Percentiles rank a stretch among this genome's conserved stretches.
phyloP scores from a whole-genome alignment of 768 basidiomycete genomes.

The Pleurotus pulmonarius region DNA sequence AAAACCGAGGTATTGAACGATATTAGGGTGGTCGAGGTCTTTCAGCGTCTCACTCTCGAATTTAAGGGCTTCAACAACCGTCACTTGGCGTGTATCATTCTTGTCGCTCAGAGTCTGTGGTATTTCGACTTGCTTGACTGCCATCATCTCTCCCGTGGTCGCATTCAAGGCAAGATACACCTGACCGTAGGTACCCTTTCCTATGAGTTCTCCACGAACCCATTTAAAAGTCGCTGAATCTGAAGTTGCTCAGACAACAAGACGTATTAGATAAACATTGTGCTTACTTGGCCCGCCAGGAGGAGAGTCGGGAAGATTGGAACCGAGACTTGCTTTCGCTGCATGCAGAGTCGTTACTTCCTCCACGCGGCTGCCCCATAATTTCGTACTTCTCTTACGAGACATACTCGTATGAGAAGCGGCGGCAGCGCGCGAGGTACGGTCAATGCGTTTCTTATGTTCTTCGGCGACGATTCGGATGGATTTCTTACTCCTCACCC shows the following conservation, averaged over 20 bases:
- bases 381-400: constrained; percentile 85
- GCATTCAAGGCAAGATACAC: constrained; percentile 96
- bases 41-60: constrained; percentile 95
- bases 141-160: constrained; percentile 97
- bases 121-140: constrained; percentile 98
- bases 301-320: constrained; percentile 53
- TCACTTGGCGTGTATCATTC: constrained; percentile 78
- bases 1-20: constrained; percentile 95
- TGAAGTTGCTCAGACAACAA: constrained; percentile 12
- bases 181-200: constrained; percentile 93
- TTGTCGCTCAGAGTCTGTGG: constrained; percentile 90
- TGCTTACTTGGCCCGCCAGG: constrained; percentile 67
- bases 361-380: constrained; percentile 92
- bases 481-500: constrained; percentile 75
- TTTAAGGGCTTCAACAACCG: constrained; percentile 88
- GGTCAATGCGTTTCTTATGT: constrained; percentile 72
- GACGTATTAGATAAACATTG: constrained; percentile 5
- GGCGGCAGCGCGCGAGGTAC: constrained; percentile 58
- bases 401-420: constrained; percentile 36
- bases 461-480: constrained; percentile 92
- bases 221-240: constrained; percentile 86
- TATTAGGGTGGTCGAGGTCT: constrained; percentile 94
- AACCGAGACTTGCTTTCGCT: constrained; percentile 38
- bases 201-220: constrained; percentile 97
- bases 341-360: constrained; percentile 80